Conservation (phyloP, 2,329 filamentous ascomycete species). For the Dothistroma pini region DNA sequence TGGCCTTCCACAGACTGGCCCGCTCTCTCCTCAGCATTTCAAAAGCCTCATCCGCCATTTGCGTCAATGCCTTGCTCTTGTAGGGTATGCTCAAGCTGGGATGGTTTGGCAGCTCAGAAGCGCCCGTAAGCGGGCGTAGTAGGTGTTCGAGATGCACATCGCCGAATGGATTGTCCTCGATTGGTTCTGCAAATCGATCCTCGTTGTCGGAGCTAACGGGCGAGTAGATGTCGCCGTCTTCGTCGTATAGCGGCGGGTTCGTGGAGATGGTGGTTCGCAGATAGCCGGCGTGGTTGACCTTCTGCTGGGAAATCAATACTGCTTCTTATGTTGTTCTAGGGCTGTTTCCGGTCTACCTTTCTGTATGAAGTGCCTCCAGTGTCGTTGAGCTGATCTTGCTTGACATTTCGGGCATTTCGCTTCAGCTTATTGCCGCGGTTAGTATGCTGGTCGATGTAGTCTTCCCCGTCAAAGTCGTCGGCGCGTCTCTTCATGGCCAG, state of each 20-base stretch:
- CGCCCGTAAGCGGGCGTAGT: slow-evolving; percentile 69
- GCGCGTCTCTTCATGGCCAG: slow-evolving; percentile 60
- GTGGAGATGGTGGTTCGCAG: slow-evolving; percentile 68
- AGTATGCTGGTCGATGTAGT: slow-evolving; percentile 63
- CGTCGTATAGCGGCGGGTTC: slow-evolving; percentile 69
- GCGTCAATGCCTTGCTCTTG: slow-evolving; percentile 66
- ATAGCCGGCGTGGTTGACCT: slow-evolving; percentile 70
- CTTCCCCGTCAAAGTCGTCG: slow-evolving; percentile 74
- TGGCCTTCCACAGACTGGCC: slow-evolving; percentile 67
- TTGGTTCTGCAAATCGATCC: slow-evolving; percentile 59
- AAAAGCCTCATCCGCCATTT: slow-evolving; percentile 66
- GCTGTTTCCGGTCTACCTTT: slow-evolving; percentile 53
- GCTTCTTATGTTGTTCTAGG: neutral
- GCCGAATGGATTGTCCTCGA: slow-evolving; percentile 69
- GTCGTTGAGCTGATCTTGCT: slow-evolving; percentile 64
- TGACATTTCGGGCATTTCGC: slow-evolving; percentile 67
- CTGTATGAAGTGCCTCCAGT: slow-evolving; percentile 60
- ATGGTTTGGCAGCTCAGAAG: slow-evolving; percentile 70
- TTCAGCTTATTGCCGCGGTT: slow-evolving; percentile 79
- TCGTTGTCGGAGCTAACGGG: slow-evolving; percentile 46
- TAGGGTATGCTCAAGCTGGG: slow-evolving; percentile 72
- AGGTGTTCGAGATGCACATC: slow-evolving; percentile 48
- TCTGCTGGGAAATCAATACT: slow-evolving; percentile 44
- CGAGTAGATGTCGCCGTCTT: slow-evolving; percentile 58
- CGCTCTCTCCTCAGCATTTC: slow-evolving; percentile 73